Evolutionary conservation across 2,329 filamentous ascomycete genomes (phyloP), one percentile per base, ranked within the genome.

Genomic region (Trichoderma hamatum): DNA sequence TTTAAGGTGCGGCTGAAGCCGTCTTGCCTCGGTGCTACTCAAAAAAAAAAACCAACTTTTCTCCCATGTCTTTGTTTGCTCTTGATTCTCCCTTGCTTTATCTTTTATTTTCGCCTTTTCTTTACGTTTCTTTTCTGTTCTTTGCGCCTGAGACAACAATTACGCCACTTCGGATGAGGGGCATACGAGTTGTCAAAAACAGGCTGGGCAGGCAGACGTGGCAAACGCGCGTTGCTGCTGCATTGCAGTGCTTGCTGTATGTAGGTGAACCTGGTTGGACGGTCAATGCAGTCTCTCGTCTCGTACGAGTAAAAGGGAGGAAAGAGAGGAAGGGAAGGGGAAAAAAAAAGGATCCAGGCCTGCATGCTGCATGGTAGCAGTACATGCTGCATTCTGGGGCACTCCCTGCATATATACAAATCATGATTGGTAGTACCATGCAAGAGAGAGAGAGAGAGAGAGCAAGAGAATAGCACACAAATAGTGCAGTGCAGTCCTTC

Each of bases 1-100:
- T 43, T 55, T 49, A 39, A 39, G 49, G 61, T 64, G 61, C 61
- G 61, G 61, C 61, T 64, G 61, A 64, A 54, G 39, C 16, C 9
- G 16, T 43, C 39, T 43, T 43, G 39, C 7, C 16, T 19, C n/a
- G 19, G 19, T 43, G 39, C 19, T 43, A 43, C 39, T 43, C 19
- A 10, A 43, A 39, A 43, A n/a, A 6, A 10, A 43, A 39, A 43
- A n/a, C 19, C 39, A 43, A 19, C 1, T 39, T 19, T 39, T 39
- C 13, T 39, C 36, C 16, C 16, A 16, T 54, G 49, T 64, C n/a
- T n/a, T 43, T n/a, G 39, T 43, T 43, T 43, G 39, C 39, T 43
- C 39, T 43, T 43, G 7, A n/a, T 43, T 43, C 19, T 64, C 21
- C 39, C 61, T 39, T 43, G 28, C 10, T 55, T 46, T 16, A 26